Percentiles rank a stretch among this genome's conserved stretches.
Conservation (phyloP, 345 rosid species). For the Lumnitzera littorea region DNA sequence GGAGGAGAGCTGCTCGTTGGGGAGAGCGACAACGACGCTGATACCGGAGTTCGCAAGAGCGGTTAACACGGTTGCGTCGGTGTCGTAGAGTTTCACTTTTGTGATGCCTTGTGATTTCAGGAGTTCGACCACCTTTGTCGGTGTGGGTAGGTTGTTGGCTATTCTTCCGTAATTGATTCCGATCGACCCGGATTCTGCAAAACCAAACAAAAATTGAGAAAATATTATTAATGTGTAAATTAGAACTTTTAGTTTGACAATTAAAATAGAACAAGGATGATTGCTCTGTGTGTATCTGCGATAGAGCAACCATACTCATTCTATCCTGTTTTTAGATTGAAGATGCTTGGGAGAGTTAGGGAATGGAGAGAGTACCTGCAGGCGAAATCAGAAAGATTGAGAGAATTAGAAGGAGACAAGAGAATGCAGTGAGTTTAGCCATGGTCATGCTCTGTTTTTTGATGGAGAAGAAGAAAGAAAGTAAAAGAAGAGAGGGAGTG, state of each 20-base stretch:
- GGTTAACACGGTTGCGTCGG: slow-evolving; percentile 52
- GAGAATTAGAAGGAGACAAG: slow-evolving; percentile 22
- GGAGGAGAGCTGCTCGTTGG: slow-evolving; percentile 68
- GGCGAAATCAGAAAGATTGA: slow-evolving; percentile 9
- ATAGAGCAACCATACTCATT: too few species aligned
- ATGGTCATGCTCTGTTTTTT: slow-evolving; percentile 15
- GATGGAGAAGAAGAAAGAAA: background rate
- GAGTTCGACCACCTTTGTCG: slow-evolving; percentile 63
- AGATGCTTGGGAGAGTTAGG: too few species aligned
- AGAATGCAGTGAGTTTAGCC: slow-evolving; percentile 13
- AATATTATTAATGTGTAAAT: too few species aligned
- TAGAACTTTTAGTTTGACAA: too few species aligned
- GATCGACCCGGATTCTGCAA: slow-evolving; percentile 39
- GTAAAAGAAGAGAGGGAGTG: background rate
- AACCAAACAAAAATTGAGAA: too few species aligned
- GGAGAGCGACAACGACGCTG: slow-evolving; percentile 60
- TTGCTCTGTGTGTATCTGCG: too few species aligned
- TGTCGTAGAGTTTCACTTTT: slow-evolving; percentile 68
- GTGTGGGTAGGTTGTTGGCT: slow-evolving; percentile 62
- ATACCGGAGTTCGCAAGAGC: slow-evolving; percentile 65
- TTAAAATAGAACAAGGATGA: too few species aligned
- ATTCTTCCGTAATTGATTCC: slow-evolving; percentile 91
- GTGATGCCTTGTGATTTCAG: slow-evolving; percentile 50
- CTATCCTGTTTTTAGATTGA: too few species aligned
- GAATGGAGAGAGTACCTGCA: slow-evolving; percentile 23